phyloP scores from a whole-genome alignment of 257 asterid genomes.

The Oldenlandia corymbosa region DNA sequence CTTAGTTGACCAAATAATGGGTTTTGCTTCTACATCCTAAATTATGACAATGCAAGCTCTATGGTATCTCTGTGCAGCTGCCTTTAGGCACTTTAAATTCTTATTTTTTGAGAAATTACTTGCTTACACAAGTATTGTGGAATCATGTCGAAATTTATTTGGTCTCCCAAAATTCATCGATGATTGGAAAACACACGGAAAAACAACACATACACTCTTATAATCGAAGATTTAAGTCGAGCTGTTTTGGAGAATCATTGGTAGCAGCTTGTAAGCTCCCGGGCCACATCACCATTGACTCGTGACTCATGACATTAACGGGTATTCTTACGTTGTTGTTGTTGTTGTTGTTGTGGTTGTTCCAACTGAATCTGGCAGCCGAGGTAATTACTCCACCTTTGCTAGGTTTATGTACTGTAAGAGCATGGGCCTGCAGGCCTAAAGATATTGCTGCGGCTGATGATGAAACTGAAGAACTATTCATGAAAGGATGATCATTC shows the following conservation, averaged over 20 bases:
- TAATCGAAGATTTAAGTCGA: conserved; percentile 18
- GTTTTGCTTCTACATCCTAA: too few species aligned
- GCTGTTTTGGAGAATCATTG: conserved; percentile 9
- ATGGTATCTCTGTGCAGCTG: too few species aligned
- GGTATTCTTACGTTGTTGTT: conserved; percentile 2
- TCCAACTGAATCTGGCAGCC: conserved; percentile 7
- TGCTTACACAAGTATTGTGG: too few species aligned
- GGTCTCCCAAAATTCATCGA: too few species aligned
- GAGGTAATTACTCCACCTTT: background rate
- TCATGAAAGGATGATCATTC: too few species aligned
- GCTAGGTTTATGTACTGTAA: conserved; percentile 5
- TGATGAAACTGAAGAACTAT: background rate
- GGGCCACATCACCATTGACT: conserved; percentile 15
- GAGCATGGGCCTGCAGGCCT: conserved; percentile 16
- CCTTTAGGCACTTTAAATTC: too few species aligned
- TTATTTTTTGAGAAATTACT: too few species aligned
- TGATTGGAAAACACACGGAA: too few species aligned
- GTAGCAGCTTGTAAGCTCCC: conserved; percentile 10
- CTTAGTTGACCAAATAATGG: too few species aligned
- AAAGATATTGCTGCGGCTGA: background rate
- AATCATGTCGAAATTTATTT: too few species aligned
- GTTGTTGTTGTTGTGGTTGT: too few species aligned
- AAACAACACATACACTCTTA: background rate
- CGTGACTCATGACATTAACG: background rate
- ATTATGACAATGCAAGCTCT: too few species aligned